Conservation (phyloP, 768 basidiomycete genomes). For the Tephrocybe rancida region DNA sequence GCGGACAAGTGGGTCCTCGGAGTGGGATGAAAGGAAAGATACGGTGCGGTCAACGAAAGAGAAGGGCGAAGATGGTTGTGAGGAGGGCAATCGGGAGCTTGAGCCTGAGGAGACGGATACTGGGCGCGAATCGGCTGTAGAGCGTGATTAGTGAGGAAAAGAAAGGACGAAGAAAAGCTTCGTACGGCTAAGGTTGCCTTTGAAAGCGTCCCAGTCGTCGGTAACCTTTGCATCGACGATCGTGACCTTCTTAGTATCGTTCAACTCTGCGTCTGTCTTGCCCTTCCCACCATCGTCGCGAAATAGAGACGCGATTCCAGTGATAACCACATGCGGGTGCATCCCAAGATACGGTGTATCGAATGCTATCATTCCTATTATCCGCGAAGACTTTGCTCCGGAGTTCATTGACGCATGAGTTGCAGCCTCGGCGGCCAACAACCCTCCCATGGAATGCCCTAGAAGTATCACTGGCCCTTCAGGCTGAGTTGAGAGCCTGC, state of each 20-base stretch:
- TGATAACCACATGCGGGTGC: constrained; percentile 63
- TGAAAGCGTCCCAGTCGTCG: constrained; percentile 52
- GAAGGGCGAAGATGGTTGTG: constrained; percentile 10
- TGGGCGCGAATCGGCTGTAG: constrained; percentile 5
- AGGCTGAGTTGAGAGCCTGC: constrained; percentile 56
- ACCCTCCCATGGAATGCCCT: constrained; percentile 65
- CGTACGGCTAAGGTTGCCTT: constrained; percentile 33
- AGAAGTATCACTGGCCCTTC: constrained; percentile 56
- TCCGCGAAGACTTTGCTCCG: constrained; percentile 39
- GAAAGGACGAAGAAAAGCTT: background rate
- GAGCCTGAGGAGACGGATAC: constrained; percentile 5
- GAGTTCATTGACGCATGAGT: constrained; percentile 40
- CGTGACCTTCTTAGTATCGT: constrained; percentile 41
- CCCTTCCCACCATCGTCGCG: constrained; percentile 28
- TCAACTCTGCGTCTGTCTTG: constrained; percentile 43
- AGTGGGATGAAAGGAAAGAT: constrained; percentile 38
- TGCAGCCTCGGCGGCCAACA: constrained; percentile 59
- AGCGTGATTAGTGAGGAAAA: background rate
- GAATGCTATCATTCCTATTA: constrained; percentile 57
- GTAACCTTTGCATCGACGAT: constrained; percentile 48
- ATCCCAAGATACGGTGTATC: constrained; percentile 63
- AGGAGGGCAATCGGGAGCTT: constrained; percentile 17
- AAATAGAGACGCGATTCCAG: constrained; percentile 57
- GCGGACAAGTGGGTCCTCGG: constrained; percentile 45
- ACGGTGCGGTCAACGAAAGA: constrained; percentile 35